A percentile compares a stretch with the other conserved stretches of the same genome.
Evolutionary conservation across 176 grass and related monocot genomes (phyloP).

Genomic region (Zoysia pacifica): DNA sequence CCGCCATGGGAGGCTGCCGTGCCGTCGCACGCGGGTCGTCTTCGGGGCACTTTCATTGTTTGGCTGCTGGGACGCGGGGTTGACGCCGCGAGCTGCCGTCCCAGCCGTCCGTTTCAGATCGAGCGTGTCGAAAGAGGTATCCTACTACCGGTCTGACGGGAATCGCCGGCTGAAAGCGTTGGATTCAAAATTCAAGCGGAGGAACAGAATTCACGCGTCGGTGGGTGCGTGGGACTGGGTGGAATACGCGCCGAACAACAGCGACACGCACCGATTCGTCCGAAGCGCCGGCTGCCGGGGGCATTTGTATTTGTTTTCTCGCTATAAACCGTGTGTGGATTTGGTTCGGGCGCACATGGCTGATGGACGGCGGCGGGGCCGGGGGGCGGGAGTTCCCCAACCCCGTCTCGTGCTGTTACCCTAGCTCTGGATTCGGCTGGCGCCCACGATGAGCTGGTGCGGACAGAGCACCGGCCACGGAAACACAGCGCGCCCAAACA

Average conservation of each 20-base stretch:
- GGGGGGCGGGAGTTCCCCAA: not conserved
- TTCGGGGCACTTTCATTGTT: not conserved
- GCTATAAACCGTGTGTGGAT: not conserved
- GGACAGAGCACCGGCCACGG: not conserved
- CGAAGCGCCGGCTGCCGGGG: too few species aligned
- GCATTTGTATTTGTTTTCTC: not conserved
- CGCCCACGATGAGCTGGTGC: not conserved
- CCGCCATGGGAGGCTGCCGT: not conserved
- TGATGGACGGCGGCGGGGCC: not conserved
- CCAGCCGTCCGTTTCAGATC: not conserved
- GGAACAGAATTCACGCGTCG: not conserved
- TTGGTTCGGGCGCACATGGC: conserved; percentile 28
- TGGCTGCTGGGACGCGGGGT: conserved; percentile 31
- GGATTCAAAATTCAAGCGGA: not conserved
- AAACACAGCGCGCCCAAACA: not conserved
- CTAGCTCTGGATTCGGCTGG: not conserved
- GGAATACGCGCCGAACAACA: not conserved
- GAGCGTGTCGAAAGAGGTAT: not conserved
- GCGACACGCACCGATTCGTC: not conserved
- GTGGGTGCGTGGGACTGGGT: not conserved
- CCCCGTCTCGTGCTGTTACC: not conserved
- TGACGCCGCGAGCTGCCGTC: not conserved
- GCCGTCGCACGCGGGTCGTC: not conserved
- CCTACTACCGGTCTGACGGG: not conserved
- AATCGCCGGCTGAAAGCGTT: not conserved